Conservation (phyloP, 371 early-diverging fungal species). For the Mortierella sp. region DNA sequence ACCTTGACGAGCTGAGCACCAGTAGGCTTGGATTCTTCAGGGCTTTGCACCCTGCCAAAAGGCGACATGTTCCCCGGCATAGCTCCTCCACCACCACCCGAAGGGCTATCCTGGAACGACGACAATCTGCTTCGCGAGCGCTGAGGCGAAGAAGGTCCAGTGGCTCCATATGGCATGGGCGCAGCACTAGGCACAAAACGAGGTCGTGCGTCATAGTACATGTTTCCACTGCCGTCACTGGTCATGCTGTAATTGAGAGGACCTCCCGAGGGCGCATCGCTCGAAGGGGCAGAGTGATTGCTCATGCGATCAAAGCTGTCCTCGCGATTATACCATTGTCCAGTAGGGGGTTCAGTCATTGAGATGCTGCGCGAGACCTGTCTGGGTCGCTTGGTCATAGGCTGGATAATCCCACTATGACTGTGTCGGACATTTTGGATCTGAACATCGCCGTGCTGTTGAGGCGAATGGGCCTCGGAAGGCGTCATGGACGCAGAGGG, state of each 20-base stretch:
- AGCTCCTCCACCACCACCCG: conserved; percentile 9
- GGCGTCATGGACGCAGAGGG: conserved; percentile 37
- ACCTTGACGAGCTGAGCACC: conserved; percentile 31
- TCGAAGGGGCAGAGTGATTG: conserved; percentile 21
- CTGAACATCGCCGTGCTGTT: conserved; percentile 19
- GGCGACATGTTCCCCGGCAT: conserved; percentile 18
- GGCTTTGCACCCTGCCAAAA: conserved; percentile 28
- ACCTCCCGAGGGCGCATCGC: conserved; percentile 10
- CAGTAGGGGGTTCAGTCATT: conserved; percentile 6
- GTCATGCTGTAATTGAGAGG: conserved; percentile 19
- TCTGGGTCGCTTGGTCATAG: conserved; percentile 29
- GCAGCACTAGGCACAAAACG: conserved; percentile 29
- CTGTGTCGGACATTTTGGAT: conserved; percentile 19
- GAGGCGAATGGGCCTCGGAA: conserved; percentile 32
- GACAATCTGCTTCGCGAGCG: conserved; percentile 33
- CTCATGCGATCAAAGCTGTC: conserved; percentile 22
- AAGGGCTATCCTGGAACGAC: conserved; percentile 23
- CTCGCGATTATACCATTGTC: conserved; percentile 32
- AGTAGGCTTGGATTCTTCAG: conserved; percentile 34
- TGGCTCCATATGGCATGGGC: conserved; percentile 16
- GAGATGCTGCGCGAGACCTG: conserved; percentile 28
- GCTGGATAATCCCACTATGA: conserved; percentile 16
- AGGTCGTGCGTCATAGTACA: conserved; percentile 36
- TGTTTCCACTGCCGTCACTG: conserved; percentile 8
- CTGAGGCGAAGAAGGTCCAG: conserved; percentile 29